Conservation (phyloP, 805 yeast genomes). For the Ogataea thermomethanolica region DNA sequence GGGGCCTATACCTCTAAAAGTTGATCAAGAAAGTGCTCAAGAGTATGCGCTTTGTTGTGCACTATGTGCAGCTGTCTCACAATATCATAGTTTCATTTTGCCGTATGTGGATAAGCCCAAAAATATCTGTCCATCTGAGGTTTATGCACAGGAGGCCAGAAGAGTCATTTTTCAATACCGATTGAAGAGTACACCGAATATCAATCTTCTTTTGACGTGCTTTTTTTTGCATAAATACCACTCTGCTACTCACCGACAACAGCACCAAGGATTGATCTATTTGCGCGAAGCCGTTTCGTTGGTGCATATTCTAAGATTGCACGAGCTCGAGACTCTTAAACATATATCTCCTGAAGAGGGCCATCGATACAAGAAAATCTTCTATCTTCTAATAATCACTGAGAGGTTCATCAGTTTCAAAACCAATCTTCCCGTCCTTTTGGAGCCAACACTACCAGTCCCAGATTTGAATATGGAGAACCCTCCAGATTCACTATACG, state of each 20-base stretch:
- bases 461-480: neutral
- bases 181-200: neutral
- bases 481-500: neutral
- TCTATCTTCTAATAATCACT: neutral
- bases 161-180: neutral
- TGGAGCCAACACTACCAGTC: neutral
- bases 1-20: neutral
- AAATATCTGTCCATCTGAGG: neutral
- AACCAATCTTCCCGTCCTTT: neutral
- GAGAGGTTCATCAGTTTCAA: neutral
- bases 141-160: neutral
- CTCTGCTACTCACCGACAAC: neutral
- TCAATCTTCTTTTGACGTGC: neutral
- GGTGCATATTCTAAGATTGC: neutral
- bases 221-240: neutral
- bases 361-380: neutral
- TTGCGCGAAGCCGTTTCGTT: neutral
- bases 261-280: neutral
- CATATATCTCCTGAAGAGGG: neutral
- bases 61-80: neutral
- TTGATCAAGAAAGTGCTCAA: neutral
- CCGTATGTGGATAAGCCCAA: neutral
- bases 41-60: conserved; percentile 1
- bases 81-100: neutral
- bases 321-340: neutral